Evolutionary conservation across 2,329 filamentous ascomycete species (phyloP), one percentile per base, ranked within the genome.

Genomic region (Alternaria postmessia): DNA sequence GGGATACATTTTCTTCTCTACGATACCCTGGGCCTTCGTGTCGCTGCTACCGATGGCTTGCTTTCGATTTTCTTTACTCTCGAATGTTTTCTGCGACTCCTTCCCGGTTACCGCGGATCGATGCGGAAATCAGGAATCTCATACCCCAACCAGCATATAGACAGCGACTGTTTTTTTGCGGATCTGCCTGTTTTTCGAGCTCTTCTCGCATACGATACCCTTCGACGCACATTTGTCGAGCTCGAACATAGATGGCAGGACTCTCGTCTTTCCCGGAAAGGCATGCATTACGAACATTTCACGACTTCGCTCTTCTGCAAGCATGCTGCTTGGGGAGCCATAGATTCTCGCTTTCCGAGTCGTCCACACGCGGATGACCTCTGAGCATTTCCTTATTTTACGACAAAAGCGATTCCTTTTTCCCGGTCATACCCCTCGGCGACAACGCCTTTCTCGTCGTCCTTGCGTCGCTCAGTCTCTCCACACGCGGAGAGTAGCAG

Each of bases 81-180:
- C 64, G 58, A 60, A 65, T 67, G 70, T 71, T 75, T 75, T 65
- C 64, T 71, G 71, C 72, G 67, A 71, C 71, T 70, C 65, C 68
- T 75, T 73, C 67, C 68, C 68, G 72, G 71, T 74, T 64, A 68
- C 65, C 69, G 60, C 71, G 71, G 65, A 73, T 72, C 67, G 73
- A 73, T 71, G 71, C 74, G 78, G 73, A 75, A 75, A 72, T 76
- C 75, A 73, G 77, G 76, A 78, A 79, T 75, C 76, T 80, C 78
- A 81, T 81, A 81, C 79, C 80, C 79, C 76, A 75, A 81, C 71
- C 79, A 81, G 80, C 80, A 82, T 81, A 82, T 83, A 82, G 81
- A 82, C 76, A 81, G 79, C 81, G 80, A 80, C 76, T 79, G 78
- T 82, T 82, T 80, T 72, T 75, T 71, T 78, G 76, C 75, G 75